A percentile compares a stretch with the other conserved stretches of the same genome.
Evolutionary conservation across 2,329 filamentous ascomycete species (phyloP).

Genomic region (Cephalotrichum gorgonifer): DNA sequence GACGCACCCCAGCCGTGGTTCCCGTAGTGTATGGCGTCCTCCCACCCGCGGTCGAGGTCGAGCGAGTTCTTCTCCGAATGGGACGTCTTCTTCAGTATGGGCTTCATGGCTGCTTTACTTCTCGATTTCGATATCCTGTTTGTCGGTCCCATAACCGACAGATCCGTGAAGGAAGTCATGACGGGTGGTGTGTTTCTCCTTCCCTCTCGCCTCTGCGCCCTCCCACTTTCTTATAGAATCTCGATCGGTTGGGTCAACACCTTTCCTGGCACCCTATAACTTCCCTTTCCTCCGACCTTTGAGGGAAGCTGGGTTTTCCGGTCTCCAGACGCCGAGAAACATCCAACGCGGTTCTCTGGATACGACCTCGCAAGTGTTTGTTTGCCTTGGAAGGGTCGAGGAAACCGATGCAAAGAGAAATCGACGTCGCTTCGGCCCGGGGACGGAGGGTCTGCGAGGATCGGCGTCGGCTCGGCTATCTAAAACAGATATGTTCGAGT

Average conservation of each 20-base stretch:
- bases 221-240: no score
- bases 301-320: not conserved
- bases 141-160: not conserved
- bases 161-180: constrained; percentile 4
- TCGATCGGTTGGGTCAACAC: no score
- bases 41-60: constrained; percentile 50
- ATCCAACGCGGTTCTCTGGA: not conserved
- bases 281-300: not conserved
- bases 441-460: no score
- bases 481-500: no score
- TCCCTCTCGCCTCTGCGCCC: no score
- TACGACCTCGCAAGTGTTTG: not conserved
- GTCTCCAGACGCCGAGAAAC: not conserved
- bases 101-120: constrained; percentile 5
- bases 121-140: constrained; percentile 2
- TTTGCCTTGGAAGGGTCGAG: no score
- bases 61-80: constrained; percentile 52
- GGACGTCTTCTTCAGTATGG: constrained; percentile 45
- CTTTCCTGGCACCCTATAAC: no score
- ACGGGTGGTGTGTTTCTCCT: not conserved
- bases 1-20: constrained; percentile 21
- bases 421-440: no score
- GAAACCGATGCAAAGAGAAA: no score
- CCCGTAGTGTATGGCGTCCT: constrained; percentile 36
- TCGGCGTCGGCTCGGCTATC: no score